A percentile compares a stretch with the other conserved stretches of the same genome.
Conservation (phyloP, 768 basidiomycete species). For the Amanita jacksonii region DNA sequence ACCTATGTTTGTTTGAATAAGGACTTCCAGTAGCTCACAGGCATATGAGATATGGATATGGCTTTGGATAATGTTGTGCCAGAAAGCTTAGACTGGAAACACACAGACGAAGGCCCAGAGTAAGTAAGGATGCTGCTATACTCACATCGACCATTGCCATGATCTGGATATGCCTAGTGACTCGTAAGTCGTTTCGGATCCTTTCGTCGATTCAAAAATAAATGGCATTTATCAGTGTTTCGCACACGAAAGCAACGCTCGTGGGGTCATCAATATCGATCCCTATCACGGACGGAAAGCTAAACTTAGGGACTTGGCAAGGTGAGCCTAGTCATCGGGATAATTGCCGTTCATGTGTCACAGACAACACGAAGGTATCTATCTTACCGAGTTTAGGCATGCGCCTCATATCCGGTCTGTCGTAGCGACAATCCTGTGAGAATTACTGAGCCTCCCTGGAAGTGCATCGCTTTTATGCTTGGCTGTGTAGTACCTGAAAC, state of each 20-base stretch:
- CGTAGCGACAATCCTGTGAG: conserved; percentile 78
- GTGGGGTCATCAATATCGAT: conserved; percentile 75
- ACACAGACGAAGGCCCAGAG: conserved; percentile 92
- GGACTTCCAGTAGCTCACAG: background rate
- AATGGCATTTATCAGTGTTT: too few species aligned
- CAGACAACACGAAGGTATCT: conserved; percentile 46
- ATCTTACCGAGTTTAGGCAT: conserved; percentile 79
- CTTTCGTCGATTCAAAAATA: too few species aligned
- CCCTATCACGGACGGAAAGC: conserved; percentile 68
- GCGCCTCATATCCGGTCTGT: conserved; percentile 53
- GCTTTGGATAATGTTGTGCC: conserved; percentile 85
- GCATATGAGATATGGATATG: conserved; percentile 81
- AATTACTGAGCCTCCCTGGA: background rate
- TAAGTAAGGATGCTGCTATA: conserved; percentile 27
- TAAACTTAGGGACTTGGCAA: conserved; percentile 92
- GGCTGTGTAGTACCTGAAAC: background rate
- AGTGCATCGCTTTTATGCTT: background rate
- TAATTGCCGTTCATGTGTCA: background rate
- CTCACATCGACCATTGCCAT: conserved; percentile 5
- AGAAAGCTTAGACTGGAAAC: conserved; percentile 70
- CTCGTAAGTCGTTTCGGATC: conserved; percentile 43
- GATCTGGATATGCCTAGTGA: conserved; percentile 46
- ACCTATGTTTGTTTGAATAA: conserved; percentile 3
- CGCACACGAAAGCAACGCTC: conserved; percentile 84
- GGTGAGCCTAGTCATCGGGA: conserved; percentile 30